These are phyloP conservation scores for Malania oleifera DNA, from an alignment of 164 flowering plant species.

Conservation along the genomic window DNA sequence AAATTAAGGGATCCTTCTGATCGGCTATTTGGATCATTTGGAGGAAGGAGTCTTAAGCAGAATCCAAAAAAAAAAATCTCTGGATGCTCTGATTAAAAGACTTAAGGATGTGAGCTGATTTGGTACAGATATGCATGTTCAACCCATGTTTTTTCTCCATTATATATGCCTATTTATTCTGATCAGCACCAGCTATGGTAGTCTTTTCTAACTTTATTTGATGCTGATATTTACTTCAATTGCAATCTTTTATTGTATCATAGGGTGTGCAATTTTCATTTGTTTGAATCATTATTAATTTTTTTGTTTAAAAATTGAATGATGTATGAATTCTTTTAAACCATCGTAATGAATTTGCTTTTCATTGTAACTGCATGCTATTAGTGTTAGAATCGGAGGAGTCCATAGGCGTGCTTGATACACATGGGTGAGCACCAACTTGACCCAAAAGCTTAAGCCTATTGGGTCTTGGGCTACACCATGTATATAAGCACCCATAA, in stretches of 20 bases:
- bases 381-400: too few species aligned
- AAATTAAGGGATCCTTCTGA: conserved; percentile 89
- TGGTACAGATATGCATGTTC: conserved; percentile 19
- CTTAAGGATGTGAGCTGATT: conserved; percentile 83
- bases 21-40: conserved; percentile 77
- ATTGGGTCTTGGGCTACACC: too few species aligned
- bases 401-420: too few species aligned
- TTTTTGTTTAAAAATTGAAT: conserved; percentile 6
- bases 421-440: too few species aligned
- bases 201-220: conserved; percentile 17
- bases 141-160: conserved; percentile 5
- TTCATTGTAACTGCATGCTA: background rate
- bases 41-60: conserved; percentile 65
- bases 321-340: conserved; percentile 19
- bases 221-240: conserved; percentile 5
- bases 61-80: conserved; percentile 96
- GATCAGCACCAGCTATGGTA: conserved; percentile 10
- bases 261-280: conserved; percentile 16
- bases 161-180: conserved; percentile 8
- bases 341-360: conserved; percentile 8
- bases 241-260: conserved; percentile 11
- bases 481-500: too few species aligned
- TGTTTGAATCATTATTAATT: conserved; percentile 24
- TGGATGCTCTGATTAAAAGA: conserved; percentile 85
- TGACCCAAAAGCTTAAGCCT: too few species aligned